phyloP scores from a whole-genome alignment of 2,329 filamentous ascomycete genomes.

The Phialophora chinensis region DNA sequence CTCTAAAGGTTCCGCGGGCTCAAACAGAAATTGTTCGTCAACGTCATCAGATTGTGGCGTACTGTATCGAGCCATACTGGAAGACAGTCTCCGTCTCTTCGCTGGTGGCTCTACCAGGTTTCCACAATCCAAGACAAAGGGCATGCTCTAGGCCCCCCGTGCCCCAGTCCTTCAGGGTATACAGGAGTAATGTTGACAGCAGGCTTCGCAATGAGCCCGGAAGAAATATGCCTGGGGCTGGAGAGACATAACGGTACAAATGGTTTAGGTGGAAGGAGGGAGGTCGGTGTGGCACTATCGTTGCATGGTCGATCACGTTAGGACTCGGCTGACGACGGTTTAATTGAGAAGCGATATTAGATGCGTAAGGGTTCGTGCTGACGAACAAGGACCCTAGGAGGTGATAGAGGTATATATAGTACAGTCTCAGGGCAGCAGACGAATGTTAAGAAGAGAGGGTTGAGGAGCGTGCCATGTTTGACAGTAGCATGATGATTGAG shows the following conservation, averaged over 20 bases:
- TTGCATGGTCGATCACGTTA: background rate
- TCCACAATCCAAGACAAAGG: conserved; percentile 34
- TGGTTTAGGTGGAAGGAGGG: background rate
- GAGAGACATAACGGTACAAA: conserved; percentile 5
- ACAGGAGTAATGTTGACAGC: background rate
- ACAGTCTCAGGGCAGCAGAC: background rate
- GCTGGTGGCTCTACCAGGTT: conserved; percentile 15
- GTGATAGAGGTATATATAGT: background rate
- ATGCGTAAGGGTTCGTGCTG: background rate
- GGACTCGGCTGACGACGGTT: background rate
- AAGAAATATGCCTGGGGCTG: background rate
- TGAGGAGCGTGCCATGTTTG: background rate
- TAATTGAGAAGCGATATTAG: background rate
- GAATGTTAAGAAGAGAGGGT: background rate
- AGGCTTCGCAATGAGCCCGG: background rate
- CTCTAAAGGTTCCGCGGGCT: conserved; percentile 1
- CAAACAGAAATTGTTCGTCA: conserved; percentile 11
- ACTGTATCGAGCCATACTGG: conserved; percentile 29
- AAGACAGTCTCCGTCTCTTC: conserved; percentile 37
- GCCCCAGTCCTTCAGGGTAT: background rate
- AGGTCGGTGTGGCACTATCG: background rate
- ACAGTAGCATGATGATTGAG: conserved; percentile 1
- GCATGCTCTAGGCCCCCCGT: conserved; percentile 32
- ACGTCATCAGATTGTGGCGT: conserved; percentile 14
- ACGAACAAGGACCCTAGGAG: background rate